Percentiles rank a stretch among this genome's conserved stretches.
These are phyloP conservation scores for Rhodofomes roseus DNA, from an alignment of 1,284 basidiomycete genomes.

Conservation along the genomic window DNA sequence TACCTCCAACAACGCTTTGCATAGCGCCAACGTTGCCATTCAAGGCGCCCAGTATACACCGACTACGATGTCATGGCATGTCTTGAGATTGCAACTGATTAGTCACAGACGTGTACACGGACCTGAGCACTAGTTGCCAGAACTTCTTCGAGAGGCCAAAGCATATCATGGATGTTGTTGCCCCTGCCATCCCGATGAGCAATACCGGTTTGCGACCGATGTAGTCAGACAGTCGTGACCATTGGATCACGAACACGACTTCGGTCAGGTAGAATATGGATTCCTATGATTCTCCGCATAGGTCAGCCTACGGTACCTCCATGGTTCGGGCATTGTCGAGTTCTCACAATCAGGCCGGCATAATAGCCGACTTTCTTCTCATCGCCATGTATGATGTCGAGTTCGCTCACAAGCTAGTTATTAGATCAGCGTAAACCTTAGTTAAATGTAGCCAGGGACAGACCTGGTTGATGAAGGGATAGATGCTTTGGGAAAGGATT, in stretches of 20 bases:
- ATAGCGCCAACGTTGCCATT: constrained; percentile 56
- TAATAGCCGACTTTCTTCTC: constrained; percentile 61
- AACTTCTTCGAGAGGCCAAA: constrained; percentile 56
- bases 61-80: constrained; percentile 25
- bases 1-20: constrained; percentile 41
- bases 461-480: constrained; percentile 55
- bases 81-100: not conserved
- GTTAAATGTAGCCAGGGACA: too few species aligned
- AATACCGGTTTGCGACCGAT: constrained; percentile 61
- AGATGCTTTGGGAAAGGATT: constrained; percentile 49
- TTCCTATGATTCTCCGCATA: constrained; percentile 36
- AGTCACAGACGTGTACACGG: not conserved
- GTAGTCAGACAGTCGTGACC: constrained; percentile 55
- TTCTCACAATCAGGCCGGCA: constrained; percentile 54
- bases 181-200: constrained; percentile 49
- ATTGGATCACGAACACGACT: constrained; percentile 56
- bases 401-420: constrained; percentile 53
- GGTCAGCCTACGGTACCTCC: too few species aligned
- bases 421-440: too few species aligned
- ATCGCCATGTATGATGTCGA: constrained; percentile 56
- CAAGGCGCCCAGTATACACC: constrained; percentile 48
- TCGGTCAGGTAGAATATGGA: constrained; percentile 58
- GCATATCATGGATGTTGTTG: constrained; percentile 47
- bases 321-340: too few species aligned
- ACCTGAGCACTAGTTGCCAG: constrained; percentile 36